Evolutionary conservation across 345 rosid species (phyloP), one percentile per base, ranked within the genome.

Genomic region (Geranium rotundifolium): DNA sequence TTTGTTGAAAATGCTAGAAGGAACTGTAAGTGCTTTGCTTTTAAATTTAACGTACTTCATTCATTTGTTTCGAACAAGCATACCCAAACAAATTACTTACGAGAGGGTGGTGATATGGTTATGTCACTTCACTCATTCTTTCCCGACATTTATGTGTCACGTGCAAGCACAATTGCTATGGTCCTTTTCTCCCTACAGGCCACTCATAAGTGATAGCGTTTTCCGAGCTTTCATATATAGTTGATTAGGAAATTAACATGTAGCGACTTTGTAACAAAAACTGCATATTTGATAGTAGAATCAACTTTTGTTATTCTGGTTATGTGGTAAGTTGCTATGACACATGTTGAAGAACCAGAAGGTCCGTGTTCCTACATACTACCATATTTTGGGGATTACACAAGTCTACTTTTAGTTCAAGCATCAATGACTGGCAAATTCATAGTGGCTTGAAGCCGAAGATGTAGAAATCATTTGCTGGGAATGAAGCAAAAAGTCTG

Each of bases 1-100:
- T 63, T 81, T 92, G 58, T 74, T 92, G 77, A 92, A 92, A 69
- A 87, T 92, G 89, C 81, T 92, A 54, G 98, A 92, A 81, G 96
- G 96, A 84, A 92, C 95, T 63, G 97, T 92, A 80, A 89, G 98
- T 80, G 55, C 57, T 56, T 41, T 68, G 19, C 52, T 73, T 66
- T 60, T 63, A 46, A 5, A 54, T 57, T 66, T 54, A 29, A 41
- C 67, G 57, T 54, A 2, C 58, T 49, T 58, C 15, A 54, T 30
- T 37, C 7, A 27, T 62, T 12, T 34, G 27, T 56, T 65, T 31
- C 5, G 54, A 18, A 62, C 60, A 58, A 29, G 58, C 19, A 17
- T 49, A 56, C 8, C 14, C 12, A 14, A 46, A 46, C 15, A 14
- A 46, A 46, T 14, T 46, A 46, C 10, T 46, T 46, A 34, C 10